These are phyloP conservation scores for Rachicladosporium sp. DNA, from an alignment of 2,329 filamentous ascomycete species.

Conservation along the genomic window DNA sequence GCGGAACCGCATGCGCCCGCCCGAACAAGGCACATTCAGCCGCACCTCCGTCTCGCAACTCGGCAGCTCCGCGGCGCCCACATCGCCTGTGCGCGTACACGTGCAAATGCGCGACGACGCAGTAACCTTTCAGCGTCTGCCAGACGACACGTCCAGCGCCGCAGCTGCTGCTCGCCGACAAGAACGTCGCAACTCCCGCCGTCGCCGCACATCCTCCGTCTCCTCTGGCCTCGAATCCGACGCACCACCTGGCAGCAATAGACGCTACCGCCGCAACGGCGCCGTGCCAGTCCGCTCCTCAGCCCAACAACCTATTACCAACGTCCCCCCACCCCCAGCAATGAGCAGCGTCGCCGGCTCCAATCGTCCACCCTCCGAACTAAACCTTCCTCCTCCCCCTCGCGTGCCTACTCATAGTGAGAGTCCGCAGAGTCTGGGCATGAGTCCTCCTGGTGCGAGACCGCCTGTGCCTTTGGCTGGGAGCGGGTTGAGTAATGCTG, in stretches of 20 bases:
- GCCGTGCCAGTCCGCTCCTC: conserved; percentile 11
- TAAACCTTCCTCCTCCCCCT: conserved; percentile 18
- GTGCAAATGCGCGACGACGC: conserved; percentile 46
- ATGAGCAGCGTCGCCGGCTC: conserved; percentile 13
- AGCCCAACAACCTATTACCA: conserved; percentile 20
- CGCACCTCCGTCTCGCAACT: conserved; percentile 13
- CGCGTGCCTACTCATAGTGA: conserved; percentile 5
- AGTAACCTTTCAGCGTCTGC: conserved; percentile 49
- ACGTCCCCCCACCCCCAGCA: conserved; percentile 20
- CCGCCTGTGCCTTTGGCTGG: conserved; percentile 2
- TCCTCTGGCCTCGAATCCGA: conserved; percentile 28
- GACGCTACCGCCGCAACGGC: conserved; percentile 9
- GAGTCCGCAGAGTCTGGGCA: not conserved
- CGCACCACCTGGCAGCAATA: conserved; percentile 5
- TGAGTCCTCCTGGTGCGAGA: no score
- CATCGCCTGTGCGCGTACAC: conserved; percentile 48
- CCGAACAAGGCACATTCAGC: conserved; percentile 1
- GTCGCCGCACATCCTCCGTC: conserved; percentile 23
- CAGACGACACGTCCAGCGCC: conserved; percentile 48
- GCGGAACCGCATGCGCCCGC: conserved; percentile 1
- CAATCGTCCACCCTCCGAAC: conserved; percentile 12
- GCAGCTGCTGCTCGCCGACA: conserved; percentile 28
- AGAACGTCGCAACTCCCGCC: not conserved
- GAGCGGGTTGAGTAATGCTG: conserved; percentile 16
- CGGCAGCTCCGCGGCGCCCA: conserved; percentile 3